A percentile compares a stretch with the other conserved stretches of the same genome.
Conservation (phyloP, 371 early-diverging fungal genomes). For the Syncephalastrum monosporum region DNA sequence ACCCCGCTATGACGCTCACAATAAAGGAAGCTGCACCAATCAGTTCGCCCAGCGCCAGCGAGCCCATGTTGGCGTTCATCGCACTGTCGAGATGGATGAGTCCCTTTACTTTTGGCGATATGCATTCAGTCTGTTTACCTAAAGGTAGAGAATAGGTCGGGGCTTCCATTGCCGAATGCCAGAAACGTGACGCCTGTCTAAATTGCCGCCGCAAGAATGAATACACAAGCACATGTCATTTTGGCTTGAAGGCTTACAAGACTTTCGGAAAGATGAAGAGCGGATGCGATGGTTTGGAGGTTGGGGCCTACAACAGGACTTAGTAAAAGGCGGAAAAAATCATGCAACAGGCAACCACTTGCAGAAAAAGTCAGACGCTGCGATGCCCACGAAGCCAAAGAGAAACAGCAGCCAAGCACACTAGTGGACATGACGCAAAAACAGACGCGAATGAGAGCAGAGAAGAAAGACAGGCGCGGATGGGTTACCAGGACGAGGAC, state of each 20-base stretch:
- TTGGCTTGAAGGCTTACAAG: constrained; percentile 35
- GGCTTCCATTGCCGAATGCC: constrained; percentile 86
- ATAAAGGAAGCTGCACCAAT: constrained; percentile 82
- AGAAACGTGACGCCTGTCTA: constrained; percentile 86
- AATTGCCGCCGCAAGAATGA: neutral
- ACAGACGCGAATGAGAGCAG: neutral
- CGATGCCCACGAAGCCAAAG: constrained; percentile 68
- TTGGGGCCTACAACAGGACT: constrained; percentile 50
- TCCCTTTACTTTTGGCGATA: neutral
- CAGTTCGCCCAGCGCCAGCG: constrained; percentile 79
- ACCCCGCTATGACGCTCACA: constrained; percentile 69
- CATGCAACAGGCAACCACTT: constrained; percentile 14
- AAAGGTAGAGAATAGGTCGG: constrained; percentile 80
- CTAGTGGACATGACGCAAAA: constrained; percentile 19
- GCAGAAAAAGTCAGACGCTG: constrained; percentile 77
- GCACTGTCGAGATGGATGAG: constrained; percentile 42
- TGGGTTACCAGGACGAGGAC: constrained; percentile 47
- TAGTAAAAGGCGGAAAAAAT: neutral
- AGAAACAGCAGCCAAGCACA: constrained; percentile 57
- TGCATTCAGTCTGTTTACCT: constrained; percentile 15
- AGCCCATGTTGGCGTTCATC: constrained; percentile 69
- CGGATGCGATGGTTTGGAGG: constrained; percentile 62
- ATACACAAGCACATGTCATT: neutral
- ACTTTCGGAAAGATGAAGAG: constrained; percentile 63
- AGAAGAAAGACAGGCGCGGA: neutral